Percentiles rank a stretch among this genome's conserved stretches.
Conservation (phyloP, 331 rosid genomes). For the Rhamnella rubrinervis region DNA sequence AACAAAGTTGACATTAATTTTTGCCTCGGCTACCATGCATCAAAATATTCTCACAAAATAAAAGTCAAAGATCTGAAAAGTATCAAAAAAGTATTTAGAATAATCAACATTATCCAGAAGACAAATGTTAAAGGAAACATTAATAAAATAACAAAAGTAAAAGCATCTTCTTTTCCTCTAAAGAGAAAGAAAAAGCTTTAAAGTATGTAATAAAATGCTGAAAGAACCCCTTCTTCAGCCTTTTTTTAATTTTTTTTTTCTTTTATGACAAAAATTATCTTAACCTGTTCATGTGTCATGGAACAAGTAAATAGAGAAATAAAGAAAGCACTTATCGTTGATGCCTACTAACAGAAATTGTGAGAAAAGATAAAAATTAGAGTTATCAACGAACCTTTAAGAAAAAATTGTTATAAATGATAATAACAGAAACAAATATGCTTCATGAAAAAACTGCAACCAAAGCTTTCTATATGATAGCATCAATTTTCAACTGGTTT, state of each 20-base stretch:
- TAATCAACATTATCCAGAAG: conserved; percentile 8
- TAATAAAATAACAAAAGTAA: conserved; percentile 26
- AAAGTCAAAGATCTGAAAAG: conserved; percentile 20
- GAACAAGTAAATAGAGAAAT: background rate
- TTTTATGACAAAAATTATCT: background rate
- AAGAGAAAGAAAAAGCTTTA: conserved; percentile 32
- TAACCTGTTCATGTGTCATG: background rate
- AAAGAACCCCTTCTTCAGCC: conserved; percentile 25
- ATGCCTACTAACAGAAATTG: no score
- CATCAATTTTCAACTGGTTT: background rate
- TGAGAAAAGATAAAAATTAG: no score
- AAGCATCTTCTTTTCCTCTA: conserved; percentile 35
- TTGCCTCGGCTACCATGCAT: conserved; percentile 24
- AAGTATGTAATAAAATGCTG: conserved; percentile 27
- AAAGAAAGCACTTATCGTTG: no score
- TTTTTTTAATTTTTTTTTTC: conserved; percentile 8
- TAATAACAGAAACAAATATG: no score
- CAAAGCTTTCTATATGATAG: background rate
- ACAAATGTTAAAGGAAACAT: background rate
- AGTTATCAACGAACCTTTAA: no score
- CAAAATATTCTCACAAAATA: conserved; percentile 13
- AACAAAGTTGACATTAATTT: background rate
- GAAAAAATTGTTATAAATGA: no score
- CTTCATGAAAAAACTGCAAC: background rate
- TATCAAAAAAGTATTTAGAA: background rate